Percentiles rank a stretch among this genome's conserved stretches.
These are phyloP conservation scores for Xylaria grammica DNA, from an alignment of 495 filamentous ascomycete species.

Conservation along the genomic window DNA sequence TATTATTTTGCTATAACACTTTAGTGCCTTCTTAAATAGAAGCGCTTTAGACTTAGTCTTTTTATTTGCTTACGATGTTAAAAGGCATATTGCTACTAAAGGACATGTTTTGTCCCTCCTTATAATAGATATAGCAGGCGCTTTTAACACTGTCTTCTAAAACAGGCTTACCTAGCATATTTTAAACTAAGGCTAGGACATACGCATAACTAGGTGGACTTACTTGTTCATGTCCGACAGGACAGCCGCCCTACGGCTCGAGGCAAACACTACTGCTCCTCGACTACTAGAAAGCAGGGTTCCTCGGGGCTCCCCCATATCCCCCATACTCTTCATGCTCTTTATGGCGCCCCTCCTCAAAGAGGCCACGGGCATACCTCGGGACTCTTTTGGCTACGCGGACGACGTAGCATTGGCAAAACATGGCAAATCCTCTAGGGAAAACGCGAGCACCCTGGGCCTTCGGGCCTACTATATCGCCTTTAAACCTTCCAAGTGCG, in stretches of 20 bases:
- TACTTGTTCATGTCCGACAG: neutral
- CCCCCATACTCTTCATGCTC: constrained; percentile 8
- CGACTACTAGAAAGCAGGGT: neutral
- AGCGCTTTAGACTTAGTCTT: neutral
- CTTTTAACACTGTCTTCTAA: constrained; percentile 1
- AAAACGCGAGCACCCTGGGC: neutral
- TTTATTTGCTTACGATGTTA: neutral
- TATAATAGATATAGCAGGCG: neutral
- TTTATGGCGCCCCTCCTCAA: neutral
- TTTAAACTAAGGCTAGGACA: neutral
- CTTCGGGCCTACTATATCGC: neutral
- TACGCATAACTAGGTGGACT: neutral
- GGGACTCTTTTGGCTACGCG: neutral
- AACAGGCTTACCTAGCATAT: neutral
- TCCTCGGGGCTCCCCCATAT: neutral
- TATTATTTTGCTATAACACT: neutral
- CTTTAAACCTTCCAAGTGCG: neutral
- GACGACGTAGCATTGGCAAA: neutral
- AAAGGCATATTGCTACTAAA: neutral
- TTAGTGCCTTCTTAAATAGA: neutral
- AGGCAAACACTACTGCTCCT: neutral
- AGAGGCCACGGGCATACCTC: neutral
- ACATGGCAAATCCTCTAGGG: neutral
- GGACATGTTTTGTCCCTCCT: neutral
- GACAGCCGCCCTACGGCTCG: neutral